phyloP scores from a whole-genome alignment of 2,329 filamentous ascomycete species.

The Gremmenia infestans region DNA sequence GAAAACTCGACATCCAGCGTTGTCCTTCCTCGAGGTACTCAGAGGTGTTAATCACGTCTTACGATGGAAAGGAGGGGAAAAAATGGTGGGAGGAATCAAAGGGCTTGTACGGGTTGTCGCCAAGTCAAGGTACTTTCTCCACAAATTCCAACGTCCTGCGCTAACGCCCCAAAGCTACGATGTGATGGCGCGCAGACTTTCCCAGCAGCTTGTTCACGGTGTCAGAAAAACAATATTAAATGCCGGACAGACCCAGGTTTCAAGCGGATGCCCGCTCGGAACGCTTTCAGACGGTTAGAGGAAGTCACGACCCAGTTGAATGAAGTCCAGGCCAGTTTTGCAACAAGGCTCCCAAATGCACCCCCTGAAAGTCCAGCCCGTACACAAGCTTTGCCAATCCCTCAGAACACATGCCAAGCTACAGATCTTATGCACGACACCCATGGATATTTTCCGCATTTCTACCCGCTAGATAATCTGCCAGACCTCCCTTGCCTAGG shows the following conservation, averaged over 20 bases:
- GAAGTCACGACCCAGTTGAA: constrained; percentile 12
- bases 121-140: constrained; percentile 8
- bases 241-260: constrained; percentile 10
- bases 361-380: not conserved
- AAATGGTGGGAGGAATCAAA: not conserved
- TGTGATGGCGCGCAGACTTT: constrained; percentile 10
- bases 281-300: constrained; percentile 9
- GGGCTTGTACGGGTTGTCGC: constrained; percentile 12
- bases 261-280: constrained; percentile 6
- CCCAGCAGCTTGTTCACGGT: constrained; percentile 10
- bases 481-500: not conserved
- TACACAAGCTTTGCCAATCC: not conserved
- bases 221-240: constrained; percentile 7
- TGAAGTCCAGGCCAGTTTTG: constrained; percentile 6
- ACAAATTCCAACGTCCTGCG: not conserved
- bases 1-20: too few species aligned
- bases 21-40: too few species aligned
- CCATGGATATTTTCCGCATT: not conserved
- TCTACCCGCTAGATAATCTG: not conserved
- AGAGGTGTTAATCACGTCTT: too few species aligned
- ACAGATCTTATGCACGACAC: not conserved
- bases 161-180: constrained; percentile 3
- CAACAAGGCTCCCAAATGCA: not conserved
- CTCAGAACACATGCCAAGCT: not conserved
- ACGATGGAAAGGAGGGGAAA: too few species aligned